Conservation (phyloP, 345 rosid species). For the Euphorbia lathyris region DNA sequence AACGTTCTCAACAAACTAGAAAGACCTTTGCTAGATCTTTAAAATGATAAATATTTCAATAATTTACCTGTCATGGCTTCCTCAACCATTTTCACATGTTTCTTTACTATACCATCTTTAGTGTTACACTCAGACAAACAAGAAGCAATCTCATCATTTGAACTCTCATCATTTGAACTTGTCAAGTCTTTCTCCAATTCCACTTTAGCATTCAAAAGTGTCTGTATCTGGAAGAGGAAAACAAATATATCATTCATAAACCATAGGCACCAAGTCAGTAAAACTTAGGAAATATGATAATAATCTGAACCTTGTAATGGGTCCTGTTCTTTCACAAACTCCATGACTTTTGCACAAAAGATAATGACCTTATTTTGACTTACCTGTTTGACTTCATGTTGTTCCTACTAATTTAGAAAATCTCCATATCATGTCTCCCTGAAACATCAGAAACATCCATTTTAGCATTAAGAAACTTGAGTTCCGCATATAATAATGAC, state of each 20-base stretch:
- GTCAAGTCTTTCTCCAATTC: constrained; percentile 57
- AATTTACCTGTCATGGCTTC: constrained; percentile 60
- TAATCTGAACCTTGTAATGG: no score
- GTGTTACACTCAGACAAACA: constrained; percentile 44
- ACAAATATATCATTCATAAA: background rate
- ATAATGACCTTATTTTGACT: no score
- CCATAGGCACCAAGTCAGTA: background rate
- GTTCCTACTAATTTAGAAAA: no score
- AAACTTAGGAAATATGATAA: no score
- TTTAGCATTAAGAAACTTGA: no score
- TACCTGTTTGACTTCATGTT: no score
- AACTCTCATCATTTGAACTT: no score
- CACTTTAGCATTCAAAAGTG: constrained; percentile 42
- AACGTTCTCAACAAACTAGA: background rate
- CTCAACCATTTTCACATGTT: constrained; percentile 48
- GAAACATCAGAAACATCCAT: no score
- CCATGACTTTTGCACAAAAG: no score
- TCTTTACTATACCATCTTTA: constrained; percentile 49
- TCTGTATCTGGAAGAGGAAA: constrained; percentile 36
- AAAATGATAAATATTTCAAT: constrained; percentile 2
- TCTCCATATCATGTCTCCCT: no score
- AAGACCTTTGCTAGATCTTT: background rate
- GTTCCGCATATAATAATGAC: no score
- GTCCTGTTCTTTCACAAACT: no score
- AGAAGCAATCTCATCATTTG: constrained; percentile 53